Conservation (phyloP, 1,139 yeast genomes). For the Suhomyces bolitotheri region DNA sequence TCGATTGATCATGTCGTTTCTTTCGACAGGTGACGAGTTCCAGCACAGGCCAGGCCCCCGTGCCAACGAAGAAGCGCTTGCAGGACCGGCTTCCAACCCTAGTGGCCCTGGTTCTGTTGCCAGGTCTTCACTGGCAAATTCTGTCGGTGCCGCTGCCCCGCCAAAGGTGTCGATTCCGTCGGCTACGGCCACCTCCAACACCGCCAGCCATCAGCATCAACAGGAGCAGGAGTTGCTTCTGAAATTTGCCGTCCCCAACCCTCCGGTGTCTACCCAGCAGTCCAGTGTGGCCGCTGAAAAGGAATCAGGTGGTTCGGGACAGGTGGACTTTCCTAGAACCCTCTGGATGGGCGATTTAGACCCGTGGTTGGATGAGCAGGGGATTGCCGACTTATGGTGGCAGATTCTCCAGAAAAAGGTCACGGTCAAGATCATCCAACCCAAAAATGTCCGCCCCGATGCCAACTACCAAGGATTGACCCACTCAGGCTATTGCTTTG, state of each 20-base stretch:
- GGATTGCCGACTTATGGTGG: conserved; percentile 63
- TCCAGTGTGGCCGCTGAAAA: conserved; percentile 28
- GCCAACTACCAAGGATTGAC: conserved; percentile 30
- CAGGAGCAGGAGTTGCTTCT: conserved; percentile 48
- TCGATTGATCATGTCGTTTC: conserved; percentile 7
- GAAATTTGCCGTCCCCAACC: conserved; percentile 43
- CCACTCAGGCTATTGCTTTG: conserved; percentile 77
- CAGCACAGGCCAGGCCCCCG: neutral
- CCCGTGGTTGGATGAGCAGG: conserved; percentile 67
- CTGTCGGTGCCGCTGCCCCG: neutral
- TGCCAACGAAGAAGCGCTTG: neutral
- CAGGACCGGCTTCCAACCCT: neutral
- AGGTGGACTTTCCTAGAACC: conserved; percentile 48
- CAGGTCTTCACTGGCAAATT: neutral
- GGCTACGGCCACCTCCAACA: conserved; percentile 25
- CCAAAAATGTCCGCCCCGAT: conserved; percentile 36
- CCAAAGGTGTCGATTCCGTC: conserved; percentile 1
- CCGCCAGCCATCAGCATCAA: conserved; percentile 47
- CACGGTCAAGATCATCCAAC: conserved; percentile 55
- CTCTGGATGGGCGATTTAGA: conserved; percentile 83
- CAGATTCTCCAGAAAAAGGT: conserved; percentile 42
- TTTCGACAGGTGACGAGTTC: conserved; percentile 2
- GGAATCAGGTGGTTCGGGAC: conserved; percentile 10
- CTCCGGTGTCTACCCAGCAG: conserved; percentile 42
- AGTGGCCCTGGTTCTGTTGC: neutral